A percentile compares a stretch with the other conserved stretches of the same genome.
Evolutionary conservation across 352 stramenopile genomes (phyloP).

Genomic region (Blastocystis sp.): DNA sequence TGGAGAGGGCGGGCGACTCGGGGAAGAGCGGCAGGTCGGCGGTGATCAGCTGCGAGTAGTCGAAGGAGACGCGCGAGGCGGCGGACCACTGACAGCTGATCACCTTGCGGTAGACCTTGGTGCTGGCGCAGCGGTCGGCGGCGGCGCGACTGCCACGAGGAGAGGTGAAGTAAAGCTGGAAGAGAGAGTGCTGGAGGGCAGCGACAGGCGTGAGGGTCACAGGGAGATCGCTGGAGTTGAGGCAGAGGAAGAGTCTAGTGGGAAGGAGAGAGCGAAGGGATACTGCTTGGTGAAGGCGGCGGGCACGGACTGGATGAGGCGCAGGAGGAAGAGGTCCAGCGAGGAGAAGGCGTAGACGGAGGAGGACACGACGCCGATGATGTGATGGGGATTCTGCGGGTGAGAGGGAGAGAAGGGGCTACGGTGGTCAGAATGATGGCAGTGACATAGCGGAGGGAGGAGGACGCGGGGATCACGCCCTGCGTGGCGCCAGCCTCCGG

Average conservation of each 20-base stretch:
- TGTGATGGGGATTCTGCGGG: not conserved
- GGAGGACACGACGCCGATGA: conserved; percentile 22
- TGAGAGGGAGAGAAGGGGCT: not conserved
- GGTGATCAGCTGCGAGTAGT: conserved; percentile 38
- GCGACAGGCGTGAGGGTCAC: conserved; percentile 10
- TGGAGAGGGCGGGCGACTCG: not conserved
- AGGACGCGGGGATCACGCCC: conserved; percentile 30
- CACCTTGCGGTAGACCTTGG: not conserved
- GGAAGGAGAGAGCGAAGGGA: not conserved
- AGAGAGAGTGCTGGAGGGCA: not conserved
- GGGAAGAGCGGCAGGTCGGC: not conserved
- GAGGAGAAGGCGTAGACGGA: conserved; percentile 55
- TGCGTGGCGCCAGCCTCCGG: not conserved
- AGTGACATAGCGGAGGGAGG: conserved; percentile 22
- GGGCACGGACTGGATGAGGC: not conserved
- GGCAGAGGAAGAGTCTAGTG: not conserved
- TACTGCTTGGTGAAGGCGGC: not conserved
- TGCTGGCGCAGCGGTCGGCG: not conserved
- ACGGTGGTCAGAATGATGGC: not conserved
- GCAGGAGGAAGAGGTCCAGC: conserved; percentile 51
- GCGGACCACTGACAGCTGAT: conserved; percentile 6
- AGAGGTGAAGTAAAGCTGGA: conserved; percentile 30
- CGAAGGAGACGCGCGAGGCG: not conserved
- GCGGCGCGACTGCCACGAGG: not conserved
- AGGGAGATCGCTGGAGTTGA: conserved; percentile 15